Evolutionary conservation across 2,329 filamentous ascomycete genomes (phyloP).

Genomic region (Aspergillus sergii): DNA sequence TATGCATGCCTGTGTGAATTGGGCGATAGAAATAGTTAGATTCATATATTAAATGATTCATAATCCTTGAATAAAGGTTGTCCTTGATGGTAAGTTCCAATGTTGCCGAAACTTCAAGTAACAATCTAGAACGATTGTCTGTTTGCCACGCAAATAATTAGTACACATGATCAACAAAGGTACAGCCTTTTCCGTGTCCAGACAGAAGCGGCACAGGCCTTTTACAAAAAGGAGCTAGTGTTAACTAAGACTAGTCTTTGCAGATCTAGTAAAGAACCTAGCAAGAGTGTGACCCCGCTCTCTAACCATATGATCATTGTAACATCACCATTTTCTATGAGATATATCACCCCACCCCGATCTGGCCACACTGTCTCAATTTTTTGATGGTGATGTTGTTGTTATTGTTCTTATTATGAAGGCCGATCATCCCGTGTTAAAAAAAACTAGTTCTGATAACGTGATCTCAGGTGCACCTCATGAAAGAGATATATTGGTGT

Average conservation of each 20-base stretch:
- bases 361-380: neutral
- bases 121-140: neutral
- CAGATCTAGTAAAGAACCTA: neutral
- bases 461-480: neutral
- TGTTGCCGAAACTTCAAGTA: neutral
- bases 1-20: neutral
- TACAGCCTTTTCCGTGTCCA: neutral
- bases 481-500: neutral
- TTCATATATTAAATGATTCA: neutral
- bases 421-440: neutral
- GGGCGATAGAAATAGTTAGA: neutral
- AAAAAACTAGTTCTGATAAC: neutral
- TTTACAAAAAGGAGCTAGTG: neutral
- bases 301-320: constrained; percentile 6
- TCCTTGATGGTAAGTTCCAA: neutral
- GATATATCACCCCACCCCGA: neutral
- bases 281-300: neutral
- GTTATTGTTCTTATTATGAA: neutral
- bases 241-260: neutral
- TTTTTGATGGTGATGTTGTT: neutral
- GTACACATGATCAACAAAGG: neutral
- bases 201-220: neutral
- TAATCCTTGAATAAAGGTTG: too few species aligned
- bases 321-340: neutral
- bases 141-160: neutral